phyloP scores from a whole-genome alignment of 768 basidiomycete species.

The Macrolepiota albuminosa region DNA sequence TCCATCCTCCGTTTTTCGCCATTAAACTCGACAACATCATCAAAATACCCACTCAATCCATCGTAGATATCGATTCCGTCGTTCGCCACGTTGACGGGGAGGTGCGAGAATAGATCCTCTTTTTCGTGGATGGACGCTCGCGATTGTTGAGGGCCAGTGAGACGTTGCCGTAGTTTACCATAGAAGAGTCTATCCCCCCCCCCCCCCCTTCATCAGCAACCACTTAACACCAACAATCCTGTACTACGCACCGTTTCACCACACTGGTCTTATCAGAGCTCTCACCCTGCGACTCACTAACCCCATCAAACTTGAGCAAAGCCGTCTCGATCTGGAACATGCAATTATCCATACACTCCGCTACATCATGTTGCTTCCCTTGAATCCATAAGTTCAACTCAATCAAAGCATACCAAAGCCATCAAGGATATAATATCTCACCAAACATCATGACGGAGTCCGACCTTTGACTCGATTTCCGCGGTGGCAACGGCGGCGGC shows the following conservation, averaged over 20 bases:
- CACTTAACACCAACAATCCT: background rate
- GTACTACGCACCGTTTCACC: conserved; percentile 63
- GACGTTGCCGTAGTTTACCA: conserved; percentile 69
- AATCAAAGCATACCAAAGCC: background rate
- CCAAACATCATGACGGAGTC: conserved; percentile 92
- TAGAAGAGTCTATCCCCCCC: conserved; percentile 58
- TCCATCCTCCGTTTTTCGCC: conserved; percentile 87
- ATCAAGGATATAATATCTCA: conserved; percentile 27
- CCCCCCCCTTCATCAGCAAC: background rate
- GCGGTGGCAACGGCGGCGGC: conserved; percentile 53
- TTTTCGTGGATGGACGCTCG: conserved; percentile 70
- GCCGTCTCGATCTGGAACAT: conserved; percentile 98
- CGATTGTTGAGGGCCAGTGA: conserved; percentile 36
- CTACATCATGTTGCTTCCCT: conserved; percentile 97
- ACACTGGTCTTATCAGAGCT: conserved; percentile 66
- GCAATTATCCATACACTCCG: conserved; percentile 99
- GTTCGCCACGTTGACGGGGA: conserved; percentile 89
- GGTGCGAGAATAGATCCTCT: conserved; percentile 89
- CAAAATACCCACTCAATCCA: conserved; percentile 87
- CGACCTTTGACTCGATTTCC: conserved; percentile 45
- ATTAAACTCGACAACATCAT: conserved; percentile 83
- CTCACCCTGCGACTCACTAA: conserved; percentile 35
- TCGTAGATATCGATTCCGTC: conserved; percentile 92
- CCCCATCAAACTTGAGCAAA: conserved; percentile 64
- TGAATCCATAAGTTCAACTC: conserved; percentile 8